Base-by-base conservation (phyloP, 768 basidiomycete genomes). In the Paxillus involutus region DNA sequence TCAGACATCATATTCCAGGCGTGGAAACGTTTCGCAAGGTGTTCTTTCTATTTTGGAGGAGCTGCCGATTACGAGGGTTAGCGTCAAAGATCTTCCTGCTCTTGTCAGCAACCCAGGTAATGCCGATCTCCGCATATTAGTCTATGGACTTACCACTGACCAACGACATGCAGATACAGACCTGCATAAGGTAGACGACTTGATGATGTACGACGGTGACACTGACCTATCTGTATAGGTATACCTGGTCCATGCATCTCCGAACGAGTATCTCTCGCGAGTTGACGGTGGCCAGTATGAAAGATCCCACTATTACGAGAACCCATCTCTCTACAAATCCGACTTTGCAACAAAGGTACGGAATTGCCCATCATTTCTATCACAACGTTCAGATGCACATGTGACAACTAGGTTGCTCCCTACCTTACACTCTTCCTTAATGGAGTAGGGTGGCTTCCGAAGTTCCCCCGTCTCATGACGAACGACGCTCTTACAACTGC, bases 371-470 rank as follows among this genome's bases (percentile, higher is more conserved):
- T 44, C 11, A 10, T 36, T 32, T 24, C 32, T 47, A 10, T 13
- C 7, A 42, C 8, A 32, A 51, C 49, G 39, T 17, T 56, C 17
- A 33, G 45, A 32, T 30, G 43, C 1, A 33, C n/a, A 9, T 48
- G 29, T 12, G 35, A 4, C 10, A n/a, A 8, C 10, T 55, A 94
- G 89, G 76, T 95, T 32, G 91, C 91, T 1, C 94, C 91, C 0
- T 92, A 91, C 68, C 76, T 93, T 4, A 91, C 90, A 0, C 79
- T 95, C 7, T 80, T 96, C 56, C 75, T 96, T 47, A 93, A 97
- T 62, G 94, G 92, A 13, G 81, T 86, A 0, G 93, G 92, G 30
- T 96, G 94, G 94, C 75, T 84, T 5, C 79, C 82, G 0, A 79
- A 76, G 0, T 95, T 82, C 71, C 94, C 94, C 19, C 81, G 90